Evolutionary conservation across 2,329 filamentous ascomycete genomes (phyloP).

Genomic region (Verticillium nubilum): DNA sequence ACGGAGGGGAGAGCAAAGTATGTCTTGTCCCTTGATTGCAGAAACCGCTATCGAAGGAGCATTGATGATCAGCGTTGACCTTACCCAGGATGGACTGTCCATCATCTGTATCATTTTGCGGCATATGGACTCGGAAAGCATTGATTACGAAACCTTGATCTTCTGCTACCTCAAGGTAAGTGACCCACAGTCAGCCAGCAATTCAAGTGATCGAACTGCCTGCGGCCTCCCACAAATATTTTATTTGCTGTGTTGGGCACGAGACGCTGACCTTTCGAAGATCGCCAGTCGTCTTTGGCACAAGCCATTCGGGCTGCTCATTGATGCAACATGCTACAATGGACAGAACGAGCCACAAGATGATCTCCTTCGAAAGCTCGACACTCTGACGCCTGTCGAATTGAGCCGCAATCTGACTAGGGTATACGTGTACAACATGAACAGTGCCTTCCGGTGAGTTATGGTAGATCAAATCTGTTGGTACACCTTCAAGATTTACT

Average conservation of each 20-base stretch:
- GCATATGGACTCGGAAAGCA: slow-evolving; percentile 59
- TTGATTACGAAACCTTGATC: slow-evolving; percentile 60
- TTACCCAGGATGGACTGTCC: slow-evolving; percentile 53
- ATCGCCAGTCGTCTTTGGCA: slow-evolving; percentile 68
- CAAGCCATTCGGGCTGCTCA: slow-evolving; percentile 60
- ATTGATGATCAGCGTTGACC: neutral
- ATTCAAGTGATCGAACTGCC: too few species aligned
- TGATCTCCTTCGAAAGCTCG: slow-evolving; percentile 58
- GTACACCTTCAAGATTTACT: neutral
- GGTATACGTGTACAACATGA: slow-evolving; percentile 70
- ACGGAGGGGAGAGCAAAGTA: slow-evolving; percentile 65
- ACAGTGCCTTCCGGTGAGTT: slow-evolving; percentile 57
- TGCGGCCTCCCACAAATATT: too few species aligned
- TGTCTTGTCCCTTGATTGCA: neutral
- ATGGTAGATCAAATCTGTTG: slow-evolving; percentile 6
- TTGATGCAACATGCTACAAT: slow-evolving; percentile 66
- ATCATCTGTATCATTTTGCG: slow-evolving; percentile 65
- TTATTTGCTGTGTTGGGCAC: too few species aligned
- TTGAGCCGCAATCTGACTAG: slow-evolving; percentile 53
- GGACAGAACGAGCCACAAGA: slow-evolving; percentile 63
- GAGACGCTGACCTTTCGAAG: slow-evolving; percentile 26
- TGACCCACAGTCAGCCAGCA: neutral
- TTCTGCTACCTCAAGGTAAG: slow-evolving; percentile 63
- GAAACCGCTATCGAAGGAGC: neutral
- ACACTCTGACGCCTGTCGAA: slow-evolving; percentile 57